Evolutionary conservation across 1,284 basidiomycete species (phyloP), one percentile per base, ranked within the genome.

Genomic region (Malassezia vespertilionis): DNA sequence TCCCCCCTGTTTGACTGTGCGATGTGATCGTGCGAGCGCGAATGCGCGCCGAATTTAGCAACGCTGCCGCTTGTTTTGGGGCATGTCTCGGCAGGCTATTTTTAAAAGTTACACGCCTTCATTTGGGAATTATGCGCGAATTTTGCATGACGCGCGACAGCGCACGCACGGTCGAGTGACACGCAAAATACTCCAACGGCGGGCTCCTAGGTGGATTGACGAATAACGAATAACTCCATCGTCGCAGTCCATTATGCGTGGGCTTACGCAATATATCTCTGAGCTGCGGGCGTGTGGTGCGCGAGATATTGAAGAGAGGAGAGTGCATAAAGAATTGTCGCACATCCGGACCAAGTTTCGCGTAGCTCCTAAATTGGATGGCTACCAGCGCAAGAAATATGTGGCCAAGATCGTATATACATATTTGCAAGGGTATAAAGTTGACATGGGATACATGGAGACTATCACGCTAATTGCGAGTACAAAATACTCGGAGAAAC

Each of bases 291-390:
- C 90, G 55, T 86, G 86, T 35, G 46, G 59, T 18, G 58, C 61
- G 12, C 54, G 61, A 22, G 64, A 69, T 47, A 54, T 60, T 17
- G 89, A 91, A 70, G 91, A 96, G 77, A 95, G 95, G 74, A 76
- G 91, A 46, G 93, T 97, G 64, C 97, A 97, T 75, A 89, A 93
- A 72, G 93, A 99, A 75, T 96, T 99, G 91, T 91, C 93, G 1
- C 95, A 97, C 68, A 97, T 99, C 60, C 79, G 93, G 45, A 89
- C 91, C 76, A 90, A 95, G 74, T 96, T 99, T 78, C 95, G 95
- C 78, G 84, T 86, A 84, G 22, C 37, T 1, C 18, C 50, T 15
- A 90, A 90, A 69, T 74, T 97, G 59, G 90, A 96, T 64, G 91
- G 91, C 23, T 93, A 97, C 73, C 89, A 95, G 75, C 93, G 91